These are phyloP conservation scores for Citrullus mucosospermus DNA, from an alignment of 306 rosid species.

Conservation along the genomic window DNA sequence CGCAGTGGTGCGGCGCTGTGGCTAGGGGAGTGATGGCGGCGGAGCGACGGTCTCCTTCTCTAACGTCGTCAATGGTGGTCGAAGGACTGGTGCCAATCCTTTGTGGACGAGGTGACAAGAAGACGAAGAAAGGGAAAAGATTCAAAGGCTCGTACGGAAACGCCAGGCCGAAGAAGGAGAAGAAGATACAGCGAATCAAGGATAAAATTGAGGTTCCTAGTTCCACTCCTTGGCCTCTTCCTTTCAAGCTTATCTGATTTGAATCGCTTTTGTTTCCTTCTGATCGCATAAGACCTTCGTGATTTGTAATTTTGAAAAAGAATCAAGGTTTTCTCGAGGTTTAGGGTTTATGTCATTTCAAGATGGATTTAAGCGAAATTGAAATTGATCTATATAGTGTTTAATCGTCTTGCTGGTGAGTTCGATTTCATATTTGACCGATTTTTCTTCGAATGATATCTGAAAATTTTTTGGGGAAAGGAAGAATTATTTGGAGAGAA, in stretches of 20 bases:
- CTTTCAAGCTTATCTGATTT: slow-evolving; percentile 79
- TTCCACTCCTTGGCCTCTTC: slow-evolving; percentile 99
- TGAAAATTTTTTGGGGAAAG: background rate
- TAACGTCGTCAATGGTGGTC: background rate
- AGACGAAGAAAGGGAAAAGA: slow-evolving; percentile 81
- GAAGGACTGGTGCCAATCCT: slow-evolving; percentile 24
- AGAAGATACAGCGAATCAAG: slow-evolving; percentile 83
- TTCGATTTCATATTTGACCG: background rate
- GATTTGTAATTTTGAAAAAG: background rate
- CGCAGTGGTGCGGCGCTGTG: slow-evolving; percentile 44
- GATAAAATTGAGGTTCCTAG: slow-evolving; percentile 90
- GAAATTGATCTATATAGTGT: background rate
- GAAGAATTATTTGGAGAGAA: no score
- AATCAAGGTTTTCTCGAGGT: background rate
- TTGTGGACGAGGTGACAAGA: slow-evolving; percentile 91
- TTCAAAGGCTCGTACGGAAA: slow-evolving; percentile 89
- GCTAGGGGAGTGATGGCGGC: slow-evolving; percentile 37
- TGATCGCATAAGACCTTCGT: background rate
- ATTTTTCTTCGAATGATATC: background rate
- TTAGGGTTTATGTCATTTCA: background rate
- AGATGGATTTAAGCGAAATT: background rate
- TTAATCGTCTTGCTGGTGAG: background rate
- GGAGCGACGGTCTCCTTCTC: slow-evolving; percentile 11
- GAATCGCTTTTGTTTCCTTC: background rate
- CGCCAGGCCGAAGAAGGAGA: slow-evolving; percentile 73